Conservation (phyloP, 169 alveolate genomes). For the Plasmodium ovale region DNA sequence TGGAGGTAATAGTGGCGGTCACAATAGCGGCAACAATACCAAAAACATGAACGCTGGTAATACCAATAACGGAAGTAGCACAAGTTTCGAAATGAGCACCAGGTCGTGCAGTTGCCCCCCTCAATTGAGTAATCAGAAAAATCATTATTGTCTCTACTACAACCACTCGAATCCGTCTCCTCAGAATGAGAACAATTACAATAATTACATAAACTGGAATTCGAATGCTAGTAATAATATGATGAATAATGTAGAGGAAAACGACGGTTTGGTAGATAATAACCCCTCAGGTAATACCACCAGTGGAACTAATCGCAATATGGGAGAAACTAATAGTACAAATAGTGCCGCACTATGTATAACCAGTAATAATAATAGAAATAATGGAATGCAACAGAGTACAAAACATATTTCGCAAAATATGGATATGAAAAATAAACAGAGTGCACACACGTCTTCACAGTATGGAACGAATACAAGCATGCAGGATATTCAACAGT, state of each 20-base stretch:
- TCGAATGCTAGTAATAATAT: conserved; percentile 1
- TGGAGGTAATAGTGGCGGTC: too few relatives aligned
- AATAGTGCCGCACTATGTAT: conserved; percentile 10
- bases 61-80: neutral
- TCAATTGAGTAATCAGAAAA: conserved; percentile 45
- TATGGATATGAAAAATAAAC: conserved; percentile 35
- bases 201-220: conserved; percentile 27
- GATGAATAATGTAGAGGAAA: neutral
- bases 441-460: conserved; percentile 2
- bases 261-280: neutral
- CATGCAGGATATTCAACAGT: conserved; percentile 14
- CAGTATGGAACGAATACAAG: conserved; percentile 7
- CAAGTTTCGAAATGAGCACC: conserved; percentile 9
- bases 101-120: conserved; percentile 38
- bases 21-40: neutral
- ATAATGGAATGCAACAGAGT: conserved; percentile 20
- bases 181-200: conserved; percentile 6
- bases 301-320: too few relatives aligned
- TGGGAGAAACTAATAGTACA: too few relatives aligned
- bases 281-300: neutral
- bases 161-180: conserved; percentile 10
- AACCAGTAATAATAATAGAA: conserved; percentile 23
- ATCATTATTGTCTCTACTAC: conserved; percentile 48
- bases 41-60: neutral
- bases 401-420: conserved; percentile 18